Evolutionary conservation across 805 yeast species (phyloP).

Genomic region (Hanseniaspora thailandica): DNA sequence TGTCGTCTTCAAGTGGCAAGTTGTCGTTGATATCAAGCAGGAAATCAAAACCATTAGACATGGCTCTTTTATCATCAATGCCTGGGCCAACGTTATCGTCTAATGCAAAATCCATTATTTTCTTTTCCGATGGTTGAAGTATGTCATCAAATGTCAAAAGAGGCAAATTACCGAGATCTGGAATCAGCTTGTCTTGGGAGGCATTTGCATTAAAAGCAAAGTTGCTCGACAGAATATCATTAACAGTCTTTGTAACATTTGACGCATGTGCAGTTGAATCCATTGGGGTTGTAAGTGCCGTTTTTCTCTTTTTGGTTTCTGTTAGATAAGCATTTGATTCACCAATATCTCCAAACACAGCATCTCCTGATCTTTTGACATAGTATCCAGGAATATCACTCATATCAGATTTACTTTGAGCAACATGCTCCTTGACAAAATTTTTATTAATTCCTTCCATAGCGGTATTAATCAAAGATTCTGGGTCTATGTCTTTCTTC

Average conservation of each 20-base stretch:
- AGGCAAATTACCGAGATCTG: background rate
- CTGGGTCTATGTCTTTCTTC: slow-evolving; percentile 1
- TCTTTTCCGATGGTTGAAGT: background rate
- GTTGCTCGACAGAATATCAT: background rate
- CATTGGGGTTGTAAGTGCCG: background rate
- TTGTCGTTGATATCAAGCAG: slow-evolving; percentile 7
- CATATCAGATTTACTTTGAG: background rate
- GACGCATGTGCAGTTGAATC: background rate
- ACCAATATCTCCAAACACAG: background rate
- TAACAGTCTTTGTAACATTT: background rate
- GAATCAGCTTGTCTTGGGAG: background rate
- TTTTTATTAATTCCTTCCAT: background rate
- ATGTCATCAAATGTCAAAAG: slow-evolving; percentile 1
- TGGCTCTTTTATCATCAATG: slow-evolving; percentile 1
- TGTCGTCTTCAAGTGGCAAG: slow-evolving; percentile 8
- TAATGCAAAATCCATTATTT: background rate
- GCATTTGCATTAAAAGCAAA: background rate
- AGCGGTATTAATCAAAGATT: background rate
- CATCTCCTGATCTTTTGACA: background rate
- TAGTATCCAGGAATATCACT: slow-evolving; percentile 7
- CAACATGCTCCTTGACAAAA: background rate
- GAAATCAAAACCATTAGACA: slow-evolving; percentile 2
- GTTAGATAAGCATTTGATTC: background rate
- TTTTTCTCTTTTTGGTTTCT: slow-evolving; percentile 9
- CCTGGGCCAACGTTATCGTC: background rate